A percentile compares a stretch with the other conserved stretches of the same genome.
phyloP scores from a whole-genome alignment of 805 yeast genomes.

The Saccharomycopsis olivae region DNA sequence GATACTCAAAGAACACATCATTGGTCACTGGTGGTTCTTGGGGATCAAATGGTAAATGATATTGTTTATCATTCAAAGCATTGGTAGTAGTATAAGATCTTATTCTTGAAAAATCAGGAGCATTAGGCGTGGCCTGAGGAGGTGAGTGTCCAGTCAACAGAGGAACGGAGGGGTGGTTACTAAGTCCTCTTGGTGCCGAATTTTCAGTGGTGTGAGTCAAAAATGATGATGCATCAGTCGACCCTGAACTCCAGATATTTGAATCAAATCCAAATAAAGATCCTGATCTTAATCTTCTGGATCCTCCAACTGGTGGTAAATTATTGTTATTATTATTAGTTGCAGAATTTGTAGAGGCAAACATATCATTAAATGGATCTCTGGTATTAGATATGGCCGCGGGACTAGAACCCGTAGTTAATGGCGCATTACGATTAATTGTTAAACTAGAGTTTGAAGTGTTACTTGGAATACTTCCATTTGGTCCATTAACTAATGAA shows the following conservation, averaged over 20 bases:
- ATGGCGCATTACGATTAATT: conserved; percentile 17
- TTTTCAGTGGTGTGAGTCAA: conserved; percentile 11
- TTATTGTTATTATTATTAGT: conserved; percentile 21
- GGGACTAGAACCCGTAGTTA: background rate
- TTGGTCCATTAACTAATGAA: too few species aligned
- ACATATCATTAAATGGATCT: conserved; percentile 13
- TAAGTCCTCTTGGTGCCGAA: conserved; percentile 6
- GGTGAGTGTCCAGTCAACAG: background rate
- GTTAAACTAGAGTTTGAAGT: conserved; percentile 20
- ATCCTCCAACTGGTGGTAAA: conserved; percentile 7
- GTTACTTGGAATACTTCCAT: conserved; percentile 20
- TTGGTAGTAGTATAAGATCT: conserved; percentile 42
- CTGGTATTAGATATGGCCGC: conserved; percentile 4
- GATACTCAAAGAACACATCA: too few species aligned
- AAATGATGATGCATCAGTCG: conserved; percentile 17
- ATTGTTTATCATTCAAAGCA: conserved; percentile 17
- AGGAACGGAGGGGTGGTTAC: conserved; percentile 11
- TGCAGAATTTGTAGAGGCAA: conserved; percentile 19
- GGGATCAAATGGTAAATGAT: conserved; percentile 16
- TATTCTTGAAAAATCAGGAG: conserved; percentile 24
- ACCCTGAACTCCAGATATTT: conserved; percentile 45
- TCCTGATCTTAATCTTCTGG: conserved; percentile 41
- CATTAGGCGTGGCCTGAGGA: background rate
- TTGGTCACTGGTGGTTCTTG: background rate
- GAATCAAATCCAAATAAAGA: conserved; percentile 34